Evolutionary conservation across 805 yeast genomes (phyloP), one percentile per base, ranked within the genome.

Genomic region (Metschnikowia lochheadii): DNA sequence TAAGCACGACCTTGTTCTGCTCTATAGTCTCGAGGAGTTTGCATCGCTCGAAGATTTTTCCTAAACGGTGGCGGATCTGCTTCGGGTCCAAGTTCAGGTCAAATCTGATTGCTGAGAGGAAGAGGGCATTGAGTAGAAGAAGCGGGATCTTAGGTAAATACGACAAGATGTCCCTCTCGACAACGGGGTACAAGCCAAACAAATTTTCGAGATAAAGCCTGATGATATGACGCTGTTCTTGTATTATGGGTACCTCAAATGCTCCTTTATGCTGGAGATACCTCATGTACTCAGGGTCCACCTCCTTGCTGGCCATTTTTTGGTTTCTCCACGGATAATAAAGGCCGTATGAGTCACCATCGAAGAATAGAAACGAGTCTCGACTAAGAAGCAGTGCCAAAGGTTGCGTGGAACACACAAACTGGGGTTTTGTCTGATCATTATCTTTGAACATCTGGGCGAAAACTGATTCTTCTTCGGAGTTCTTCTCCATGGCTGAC

Each of bases 1-100:
- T 43, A n/a, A 43, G 46, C 15, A 44, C 46, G 34, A 44, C 33
- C 33, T 44, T 44, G 40, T 44, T 44, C 34, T 18, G 46, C 40
- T 44, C 46, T n/a, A 44, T 44, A 3, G 40, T 44, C 32, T 44
- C 46, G 15, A 44, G 40, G 13, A 44, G 34, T 26, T 44, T 44
- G 32, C 46, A 44, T 13, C 46, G 23, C 17, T 36, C 40, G 5
- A 23, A 44, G n/a, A 44, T 34, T 15, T 26, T 23, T 23, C 40
- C 10, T 15, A 44, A 33, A 6, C 46, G 46, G 18, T 15, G 6
- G 8, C 46, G 46, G n/a, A 44, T 36, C 21, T 44, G 40, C 15
- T 23, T 44, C 17, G 26, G 46, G 23, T 23, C 40, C 40, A 44
- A 36, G 26, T 5, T 15, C 7, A n/a, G 10, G 14, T 44, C 46